Base-by-base conservation (phyloP, 2,329 filamentous ascomycete species). In the Falciphora oryzae region DNA sequence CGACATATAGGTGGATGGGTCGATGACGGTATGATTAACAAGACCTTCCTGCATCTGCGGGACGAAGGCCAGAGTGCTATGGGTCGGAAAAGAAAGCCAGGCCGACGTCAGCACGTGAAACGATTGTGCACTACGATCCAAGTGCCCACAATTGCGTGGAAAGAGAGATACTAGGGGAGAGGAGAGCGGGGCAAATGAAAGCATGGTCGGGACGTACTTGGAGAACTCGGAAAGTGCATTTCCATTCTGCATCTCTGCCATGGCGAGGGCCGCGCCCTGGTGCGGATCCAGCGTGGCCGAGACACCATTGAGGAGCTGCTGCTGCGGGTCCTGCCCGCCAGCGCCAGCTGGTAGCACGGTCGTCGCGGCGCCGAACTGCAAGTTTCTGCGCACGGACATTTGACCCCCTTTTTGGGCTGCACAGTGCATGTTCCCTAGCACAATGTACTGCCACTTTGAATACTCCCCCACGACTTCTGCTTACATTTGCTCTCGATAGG, bases 171-270 rank as follows among this genome's bases (percentile, higher is more conserved):
- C 6, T 6, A n/a, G 18, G 2, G 8, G 22, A 1, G 10, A 3
- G n/a, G 18, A 53, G 5, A 22, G 22, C 22, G n/a, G 10, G n/a
- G 22, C 2, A 25, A 53, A 25, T 11, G 8, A 10, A 53, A 4
- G 5, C 4, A 53, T n/a, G 22, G 14, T 5, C 18, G 44, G 1
- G 22, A 53, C 44, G 44, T 7, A 53, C 44, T 53, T 53, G 44
- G 44, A 53, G 22, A 53, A 53, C 8, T 53, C 44, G 22, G 44
- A 53, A 53, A 53, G 28, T 29, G 65, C 64, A 14, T 65, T 79
- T 13, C 84, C 84, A 70, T 85, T 85, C 72, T 89, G 86, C 78
- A 89, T 80, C 71, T 86, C 85, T 2, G 86, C 82, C 85, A 89
- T 88, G 61, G 85, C 84, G 57, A 89, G 73, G 1, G 86, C 86